Conservation (phyloP, 257 asterid genomes). For the Thymus quinquecostatus region DNA sequence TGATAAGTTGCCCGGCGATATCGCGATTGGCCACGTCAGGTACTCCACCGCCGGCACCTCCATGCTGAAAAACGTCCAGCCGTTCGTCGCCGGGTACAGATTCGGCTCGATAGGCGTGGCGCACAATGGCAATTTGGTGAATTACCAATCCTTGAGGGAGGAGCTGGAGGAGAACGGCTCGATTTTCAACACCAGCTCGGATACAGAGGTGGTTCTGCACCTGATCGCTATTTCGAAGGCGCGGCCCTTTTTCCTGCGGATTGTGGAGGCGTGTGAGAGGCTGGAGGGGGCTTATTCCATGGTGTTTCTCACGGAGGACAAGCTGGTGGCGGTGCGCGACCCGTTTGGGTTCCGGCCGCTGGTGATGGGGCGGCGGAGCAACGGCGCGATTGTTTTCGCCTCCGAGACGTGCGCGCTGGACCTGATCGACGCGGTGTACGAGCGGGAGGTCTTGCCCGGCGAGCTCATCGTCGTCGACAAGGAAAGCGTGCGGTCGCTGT, state of each 20-base stretch:
- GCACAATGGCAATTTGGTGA: constrained; percentile 93
- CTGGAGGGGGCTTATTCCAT: constrained; percentile 89
- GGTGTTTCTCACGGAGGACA: constrained; percentile 67
- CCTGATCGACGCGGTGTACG: constrained; percentile 79
- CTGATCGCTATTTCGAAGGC: constrained; percentile 88
- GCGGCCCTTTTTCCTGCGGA: constrained; percentile 75
- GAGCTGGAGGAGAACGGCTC: constrained; percentile 87
- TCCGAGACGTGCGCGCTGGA: constrained; percentile 75
- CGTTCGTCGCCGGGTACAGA: constrained; percentile 86
- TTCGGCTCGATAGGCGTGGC: constrained; percentile 95
- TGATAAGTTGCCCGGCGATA: constrained; percentile 68
- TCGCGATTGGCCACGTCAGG: constrained; percentile 94
- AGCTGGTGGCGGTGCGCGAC: constrained; percentile 63
- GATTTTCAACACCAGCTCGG: constrained; percentile 82
- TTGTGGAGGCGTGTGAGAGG: constrained; percentile 89
- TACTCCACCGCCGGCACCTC: constrained; percentile 94
- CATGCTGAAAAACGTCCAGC: constrained; percentile 95
- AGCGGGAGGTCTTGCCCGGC: constrained; percentile 69
- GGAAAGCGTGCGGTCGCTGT: constrained; percentile 56
- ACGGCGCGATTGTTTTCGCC: constrained; percentile 67
- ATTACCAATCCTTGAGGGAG: constrained; percentile 71
- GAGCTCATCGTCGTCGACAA: constrained; percentile 67
- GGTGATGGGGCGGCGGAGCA: constrained; percentile 70
- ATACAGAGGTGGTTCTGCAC: constrained; percentile 88
- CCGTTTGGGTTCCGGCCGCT: constrained; percentile 70